Evolutionary conservation across 2,329 filamentous ascomycete genomes (phyloP), one percentile per base, ranked within the genome.

Genomic region (Septoria linicola): DNA sequence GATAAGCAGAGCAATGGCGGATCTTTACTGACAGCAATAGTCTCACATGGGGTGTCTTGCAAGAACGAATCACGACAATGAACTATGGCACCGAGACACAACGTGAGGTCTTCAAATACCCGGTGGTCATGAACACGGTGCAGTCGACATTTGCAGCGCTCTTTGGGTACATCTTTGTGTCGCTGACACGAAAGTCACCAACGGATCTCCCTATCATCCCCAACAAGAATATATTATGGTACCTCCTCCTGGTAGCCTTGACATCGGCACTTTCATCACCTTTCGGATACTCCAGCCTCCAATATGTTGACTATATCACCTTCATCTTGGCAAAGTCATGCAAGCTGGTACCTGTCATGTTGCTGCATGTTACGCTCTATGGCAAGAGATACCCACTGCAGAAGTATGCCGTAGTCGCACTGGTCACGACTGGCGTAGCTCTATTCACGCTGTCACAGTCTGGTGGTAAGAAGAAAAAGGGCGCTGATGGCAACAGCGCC

Each of bases 331-430:
- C 93, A 63, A 97, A 99, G 74, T 91, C 87, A 63, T 99, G 93
- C 85, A 99, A 99, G 76, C 81, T 99, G 16, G 83, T 99, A n/a
- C 93, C 93, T 2, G 93, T 99, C 66, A 97, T 99, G 93, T 85
- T 93, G 65, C 80, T 99, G 34, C 92, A 99, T 75, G 82, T 97
- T 66, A 92, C 90, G 37, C 73, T 99, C 40, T 99, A 96, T 77
- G 84, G 86, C 54, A 87, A 86, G 66, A 80, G 85, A 41, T 99
- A 96, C 71, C 92, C 93, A 1, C 77, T 96, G 39, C 96, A 96
- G 78, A 99, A 99, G 75, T 99, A 99, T 74, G 80, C 88, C 35
- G 93, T 99, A 53, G 90, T 99, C 5, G 81, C 87, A 3, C 83
- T 91, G 57, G 93, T 99, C 10, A 99, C 93, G 0, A 80, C 86